A percentile compares a stretch with the other conserved stretches of the same genome.
phyloP scores from a whole-genome alignment of 139 green algal genomes.

The Dunaliella sp. region DNA sequence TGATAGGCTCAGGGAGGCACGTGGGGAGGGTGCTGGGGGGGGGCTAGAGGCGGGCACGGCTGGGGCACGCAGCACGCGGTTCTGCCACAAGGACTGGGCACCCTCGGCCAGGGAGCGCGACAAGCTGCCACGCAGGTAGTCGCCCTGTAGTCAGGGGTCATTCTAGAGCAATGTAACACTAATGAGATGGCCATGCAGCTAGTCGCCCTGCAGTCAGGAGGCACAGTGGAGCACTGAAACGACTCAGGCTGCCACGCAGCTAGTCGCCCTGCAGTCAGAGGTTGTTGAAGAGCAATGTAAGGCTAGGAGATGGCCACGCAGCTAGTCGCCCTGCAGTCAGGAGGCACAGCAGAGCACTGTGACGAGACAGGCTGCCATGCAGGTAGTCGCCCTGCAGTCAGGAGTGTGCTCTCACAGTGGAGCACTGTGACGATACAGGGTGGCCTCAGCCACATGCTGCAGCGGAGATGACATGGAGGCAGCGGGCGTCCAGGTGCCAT shows the following conservation, averaged over 20 bases:
- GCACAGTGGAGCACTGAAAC: too few relatives aligned
- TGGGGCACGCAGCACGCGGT: not conserved
- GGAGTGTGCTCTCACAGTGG: too few relatives aligned
- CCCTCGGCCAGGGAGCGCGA: conserved; percentile 33
- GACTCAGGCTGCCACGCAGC: not conserved
- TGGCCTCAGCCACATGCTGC: too few relatives aligned
- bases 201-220: conserved; percentile 29
- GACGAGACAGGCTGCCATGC: not conserved
- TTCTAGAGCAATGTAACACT: too few relatives aligned
- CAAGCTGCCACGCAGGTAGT: conserved; percentile 37
- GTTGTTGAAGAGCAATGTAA: too few relatives aligned
- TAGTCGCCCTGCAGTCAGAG: not conserved
- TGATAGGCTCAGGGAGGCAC: not conserved
- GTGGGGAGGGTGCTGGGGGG: not conserved
- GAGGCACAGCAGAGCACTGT: too few relatives aligned
- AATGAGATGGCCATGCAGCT: conserved; percentile 35
- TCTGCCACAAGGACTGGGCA: conserved; percentile 32
- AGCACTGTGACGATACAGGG: too few relatives aligned
- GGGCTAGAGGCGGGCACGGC: too few relatives aligned
- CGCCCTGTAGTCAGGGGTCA: conserved; percentile 23
- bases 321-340: not conserved
- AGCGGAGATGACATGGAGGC: too few relatives aligned
- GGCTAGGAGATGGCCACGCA: too few relatives aligned
- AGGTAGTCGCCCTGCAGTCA: not conserved
- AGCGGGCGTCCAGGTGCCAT: too few relatives aligned